A percentile compares a stretch with the other conserved stretches of the same genome.
Evolutionary conservation across 768 basidiomycete species (phyloP).

Genomic region (Zangia roseola): DNA sequence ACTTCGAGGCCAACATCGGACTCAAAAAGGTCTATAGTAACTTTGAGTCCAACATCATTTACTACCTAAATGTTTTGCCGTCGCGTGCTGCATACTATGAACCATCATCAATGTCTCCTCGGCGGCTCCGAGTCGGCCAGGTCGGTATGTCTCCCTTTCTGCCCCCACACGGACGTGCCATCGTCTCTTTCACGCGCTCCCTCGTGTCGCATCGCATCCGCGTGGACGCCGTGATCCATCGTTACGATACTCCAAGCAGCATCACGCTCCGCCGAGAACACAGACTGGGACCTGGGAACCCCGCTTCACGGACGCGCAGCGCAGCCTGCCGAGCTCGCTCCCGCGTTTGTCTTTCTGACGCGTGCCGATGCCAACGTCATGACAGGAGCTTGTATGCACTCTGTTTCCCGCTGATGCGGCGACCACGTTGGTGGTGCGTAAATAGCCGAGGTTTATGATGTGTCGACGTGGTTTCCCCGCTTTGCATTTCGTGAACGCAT

Average conservation of each 20-base stretch:
- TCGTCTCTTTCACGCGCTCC: conserved; percentile 51
- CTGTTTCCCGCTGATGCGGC: background rate
- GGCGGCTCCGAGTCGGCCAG: no score
- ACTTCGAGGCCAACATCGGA: conserved; percentile 43
- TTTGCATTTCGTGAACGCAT: background rate
- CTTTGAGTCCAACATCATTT: conserved; percentile 58
- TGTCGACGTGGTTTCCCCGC: background rate
- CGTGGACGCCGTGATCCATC: conserved; percentile 56
- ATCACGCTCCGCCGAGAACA: conserved; percentile 50
- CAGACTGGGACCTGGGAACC: conserved; percentile 39
- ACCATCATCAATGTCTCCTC: conserved; percentile 65
- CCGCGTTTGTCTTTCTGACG: conserved; percentile 56
- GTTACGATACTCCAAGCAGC: conserved; percentile 59
- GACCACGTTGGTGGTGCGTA: conserved; percentile 11
- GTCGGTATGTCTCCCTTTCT: no score
- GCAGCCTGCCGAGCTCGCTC: conserved; percentile 53
- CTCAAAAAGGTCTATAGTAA: conserved; percentile 53
- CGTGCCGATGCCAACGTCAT: conserved; percentile 39
- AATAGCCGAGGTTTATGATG: conserved; percentile 9
- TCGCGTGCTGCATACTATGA: no score
- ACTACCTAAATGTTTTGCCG: no score
- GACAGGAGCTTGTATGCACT: conserved; percentile 39
- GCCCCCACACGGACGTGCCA: no score
- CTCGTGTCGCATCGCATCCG: conserved; percentile 57
- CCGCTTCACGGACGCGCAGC: conserved; percentile 50